A percentile compares a stretch with the other conserved stretches of the same genome.
These are phyloP conservation scores for Boletales sp. DNA, from an alignment of 768 basidiomycete species.

Conservation along the genomic window DNA sequence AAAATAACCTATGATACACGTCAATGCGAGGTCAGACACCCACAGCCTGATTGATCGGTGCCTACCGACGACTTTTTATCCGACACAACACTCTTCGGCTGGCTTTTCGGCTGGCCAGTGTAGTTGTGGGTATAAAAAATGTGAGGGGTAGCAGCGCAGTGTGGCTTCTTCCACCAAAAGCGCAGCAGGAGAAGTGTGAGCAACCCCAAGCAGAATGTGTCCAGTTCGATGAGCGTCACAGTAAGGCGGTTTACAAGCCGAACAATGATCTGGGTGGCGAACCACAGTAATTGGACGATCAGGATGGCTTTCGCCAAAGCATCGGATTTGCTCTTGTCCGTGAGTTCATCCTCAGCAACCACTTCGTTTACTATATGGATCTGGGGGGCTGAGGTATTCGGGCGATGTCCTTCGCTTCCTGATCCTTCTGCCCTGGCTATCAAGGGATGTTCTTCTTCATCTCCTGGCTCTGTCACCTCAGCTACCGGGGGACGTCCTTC, in stretches of 20 bases:
- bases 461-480: too few species aligned
- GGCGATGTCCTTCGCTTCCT: too few species aligned
- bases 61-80: not conserved
- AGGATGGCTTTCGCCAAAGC: not conserved
- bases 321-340: slow-evolving; percentile 1
- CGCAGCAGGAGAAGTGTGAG: not conserved
- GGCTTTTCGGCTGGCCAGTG: not conserved
- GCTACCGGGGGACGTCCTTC: too few species aligned
- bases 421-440: too few species aligned
- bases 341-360: not conserved
- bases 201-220: not conserved
- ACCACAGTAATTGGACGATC: not conserved
- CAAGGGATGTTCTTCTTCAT: too few species aligned
- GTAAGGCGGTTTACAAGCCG: not conserved
- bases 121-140: not conserved
- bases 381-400: too few species aligned
- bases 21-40: not conserved
- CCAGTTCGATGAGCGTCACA: not conserved
- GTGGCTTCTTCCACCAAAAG: slow-evolving; percentile 1
- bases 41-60: not conserved
- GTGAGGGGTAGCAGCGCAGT: not conserved
- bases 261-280: not conserved
- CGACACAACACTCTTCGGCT: too few species aligned
- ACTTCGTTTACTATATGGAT: not conserved
- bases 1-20: not conserved